Percentiles rank a stretch among this genome's conserved stretches.
Conservation (phyloP, 2,329 filamentous ascomycete genomes). For the Monosporascus sp. region DNA sequence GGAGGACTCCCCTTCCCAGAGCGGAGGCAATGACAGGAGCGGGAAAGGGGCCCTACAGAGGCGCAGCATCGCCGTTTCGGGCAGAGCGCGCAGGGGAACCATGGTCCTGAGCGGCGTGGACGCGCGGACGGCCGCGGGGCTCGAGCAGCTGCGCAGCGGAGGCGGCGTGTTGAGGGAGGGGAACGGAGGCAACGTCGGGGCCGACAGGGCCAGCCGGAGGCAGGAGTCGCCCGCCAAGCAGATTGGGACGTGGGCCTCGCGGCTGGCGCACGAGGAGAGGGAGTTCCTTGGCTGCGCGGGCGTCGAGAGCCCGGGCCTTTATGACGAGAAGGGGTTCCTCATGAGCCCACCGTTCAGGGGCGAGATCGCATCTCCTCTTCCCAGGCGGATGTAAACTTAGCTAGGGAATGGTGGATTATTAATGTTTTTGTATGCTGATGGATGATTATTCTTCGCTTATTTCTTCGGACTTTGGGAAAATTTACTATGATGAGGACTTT, state of each 20-base stretch:
- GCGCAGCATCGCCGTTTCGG: neutral
- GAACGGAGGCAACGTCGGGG: neutral
- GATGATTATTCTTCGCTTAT: neutral
- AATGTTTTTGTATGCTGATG: neutral
- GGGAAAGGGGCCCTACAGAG: neutral
- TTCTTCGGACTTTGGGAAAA: too few relatives aligned
- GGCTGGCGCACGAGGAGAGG: conserved; percentile 9
- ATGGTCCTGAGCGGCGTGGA: conserved; percentile 14
- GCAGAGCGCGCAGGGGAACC: conserved; percentile 13
- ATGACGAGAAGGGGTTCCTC: conserved; percentile 20
- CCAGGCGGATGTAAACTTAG: neutral
- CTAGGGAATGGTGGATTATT: neutral
- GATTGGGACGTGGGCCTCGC: conserved; percentile 10
- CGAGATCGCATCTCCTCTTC: neutral
- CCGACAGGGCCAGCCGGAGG: neutral
- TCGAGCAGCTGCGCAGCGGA: conserved; percentile 14
- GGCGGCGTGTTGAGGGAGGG: conserved; percentile 3
- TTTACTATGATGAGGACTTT: too few relatives aligned
- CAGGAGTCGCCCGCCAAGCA: neutral
- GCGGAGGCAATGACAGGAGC: neutral
- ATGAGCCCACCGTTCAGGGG: conserved; percentile 10
- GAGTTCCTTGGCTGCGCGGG: conserved; percentile 5
- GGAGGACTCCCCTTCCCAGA: neutral
- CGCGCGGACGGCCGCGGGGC: conserved; percentile 6
- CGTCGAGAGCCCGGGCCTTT: conserved; percentile 16